Percentiles rank a stretch among this genome's conserved stretches.
These are phyloP conservation scores for Paradendryphiella salina DNA, from an alignment of 2,329 filamentous ascomycete species.

Conservation along the genomic window DNA sequence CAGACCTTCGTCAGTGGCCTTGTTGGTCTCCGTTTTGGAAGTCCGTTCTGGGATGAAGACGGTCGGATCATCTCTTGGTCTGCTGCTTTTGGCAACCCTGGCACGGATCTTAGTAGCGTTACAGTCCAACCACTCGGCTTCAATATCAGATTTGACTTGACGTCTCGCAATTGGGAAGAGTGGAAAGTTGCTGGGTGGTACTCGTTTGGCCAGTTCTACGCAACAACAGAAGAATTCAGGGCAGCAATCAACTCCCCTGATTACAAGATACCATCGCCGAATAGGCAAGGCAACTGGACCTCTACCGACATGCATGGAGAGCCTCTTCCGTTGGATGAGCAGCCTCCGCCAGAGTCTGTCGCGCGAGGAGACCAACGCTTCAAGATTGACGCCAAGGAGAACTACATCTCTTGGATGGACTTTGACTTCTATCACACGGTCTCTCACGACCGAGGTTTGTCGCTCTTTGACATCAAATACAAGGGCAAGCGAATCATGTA, in stretches of 20 bases:
- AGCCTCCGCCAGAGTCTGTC: constrained; percentile 58
- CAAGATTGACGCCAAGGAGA: constrained; percentile 48
- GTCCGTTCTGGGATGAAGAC: constrained; percentile 34
- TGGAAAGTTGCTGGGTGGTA: constrained; percentile 60
- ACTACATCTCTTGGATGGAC: constrained; percentile 58
- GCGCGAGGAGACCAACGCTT: constrained; percentile 50
- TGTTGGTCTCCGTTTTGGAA: constrained; percentile 36
- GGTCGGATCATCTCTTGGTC: constrained; percentile 54
- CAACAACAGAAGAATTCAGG: constrained; percentile 54
- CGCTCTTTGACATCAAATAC: constrained; percentile 57
- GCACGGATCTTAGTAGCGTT: constrained; percentile 48
- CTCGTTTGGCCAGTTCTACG: constrained; percentile 59
- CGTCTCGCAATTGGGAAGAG: constrained; percentile 54
- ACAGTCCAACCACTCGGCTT: constrained; percentile 55
- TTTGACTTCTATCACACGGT: constrained; percentile 59
- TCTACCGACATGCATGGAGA: constrained; percentile 50
- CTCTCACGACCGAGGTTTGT: constrained; percentile 54
- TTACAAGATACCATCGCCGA: constrained; percentile 54
- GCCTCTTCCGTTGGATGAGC: constrained; percentile 53
- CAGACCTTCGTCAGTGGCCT: constrained; percentile 23
- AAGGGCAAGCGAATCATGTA: constrained; percentile 61
- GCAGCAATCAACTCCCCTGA: constrained; percentile 49
- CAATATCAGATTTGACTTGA: constrained; percentile 52
- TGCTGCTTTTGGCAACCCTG: constrained; percentile 50
- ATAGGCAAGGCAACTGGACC: constrained; percentile 55